Evolutionary conservation across 2,329 filamentous ascomycete genomes (phyloP), one percentile per base, ranked within the genome.

Genomic region (Nigrospora osmanthi): DNA sequence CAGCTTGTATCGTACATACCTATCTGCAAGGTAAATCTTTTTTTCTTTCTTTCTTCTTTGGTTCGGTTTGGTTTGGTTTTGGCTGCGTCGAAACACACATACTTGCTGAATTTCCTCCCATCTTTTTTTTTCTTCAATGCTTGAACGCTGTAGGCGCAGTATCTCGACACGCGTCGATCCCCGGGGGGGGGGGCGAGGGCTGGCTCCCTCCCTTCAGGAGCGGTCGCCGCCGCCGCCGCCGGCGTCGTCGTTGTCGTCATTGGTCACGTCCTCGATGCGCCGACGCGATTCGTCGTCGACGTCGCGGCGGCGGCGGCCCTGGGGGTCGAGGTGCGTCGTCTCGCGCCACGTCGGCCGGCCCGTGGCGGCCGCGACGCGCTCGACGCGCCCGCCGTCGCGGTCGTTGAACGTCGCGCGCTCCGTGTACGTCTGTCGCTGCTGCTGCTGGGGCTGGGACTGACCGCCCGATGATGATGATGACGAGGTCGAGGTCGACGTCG

Each of bases 331-430:
- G 4, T 36, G 32, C n/a, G 40, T 42, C 13, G 33, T 42, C 40
- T 42, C 40, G 17, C 30, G 40, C 32, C 28, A 6, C 32, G 16
- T 34, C 13, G 40, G 40, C 19, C 15, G 16, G 33, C 40, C 40
- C 17, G 40, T 42, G 32, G 35, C 40, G 15, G 23, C 17, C 13
- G 17, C n/a, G 9, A 33, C 36, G 33, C 40, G 40, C 40, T 42
- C 40, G 14, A 42, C 30, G 32, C 40, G 40, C 33, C 40, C 40
- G 40, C 40, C 40, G 17, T 35, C 33, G 40, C 33, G 33, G 40
- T 31, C 35, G 40, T 42, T 42, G 40, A 28, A 42, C 4, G 32
- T 10, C 23, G 32, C 40, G 14, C 16, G 33, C 17, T 36, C 33
- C 7, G 40, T 42, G 33, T 35, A 42, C 17, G 40, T 36, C 19